Conservation (phyloP, 2,329 filamentous ascomycete species). For the Neonectria coccinea region DNA sequence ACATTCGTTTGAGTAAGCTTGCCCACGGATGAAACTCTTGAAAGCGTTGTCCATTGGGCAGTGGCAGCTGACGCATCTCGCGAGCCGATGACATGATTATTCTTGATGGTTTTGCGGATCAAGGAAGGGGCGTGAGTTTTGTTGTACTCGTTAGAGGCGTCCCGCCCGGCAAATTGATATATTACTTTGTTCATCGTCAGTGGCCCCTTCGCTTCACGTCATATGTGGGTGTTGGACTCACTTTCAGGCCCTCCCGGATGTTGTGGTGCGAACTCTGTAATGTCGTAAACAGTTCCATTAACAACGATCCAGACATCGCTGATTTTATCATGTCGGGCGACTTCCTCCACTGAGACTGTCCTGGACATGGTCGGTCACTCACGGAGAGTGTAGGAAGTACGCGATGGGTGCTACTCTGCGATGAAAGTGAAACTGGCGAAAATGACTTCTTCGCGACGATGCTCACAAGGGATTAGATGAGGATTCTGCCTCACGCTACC, state of each 20-base stretch:
- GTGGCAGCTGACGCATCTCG: too few relatives aligned
- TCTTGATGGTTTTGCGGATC: conserved; percentile 34
- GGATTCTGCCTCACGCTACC: neutral
- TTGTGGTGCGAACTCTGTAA: conserved; percentile 39
- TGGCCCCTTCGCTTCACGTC: too few relatives aligned
- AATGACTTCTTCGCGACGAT: neutral
- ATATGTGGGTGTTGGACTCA: neutral
- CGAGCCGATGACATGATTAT: too few relatives aligned
- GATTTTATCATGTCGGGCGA: conserved; percentile 59
- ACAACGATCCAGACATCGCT: conserved; percentile 74
- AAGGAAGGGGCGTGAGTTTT: conserved; percentile 38
- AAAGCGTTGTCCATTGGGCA: neutral
- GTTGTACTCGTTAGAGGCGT: conserved; percentile 43
- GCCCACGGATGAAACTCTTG: neutral
- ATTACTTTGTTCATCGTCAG: conserved; percentile 35
- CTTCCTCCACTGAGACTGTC: conserved; percentile 55
- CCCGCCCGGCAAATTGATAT: conserved; percentile 40
- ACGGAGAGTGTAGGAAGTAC: too few relatives aligned
- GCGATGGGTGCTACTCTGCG: neutral
- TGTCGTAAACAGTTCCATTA: conserved; percentile 74
- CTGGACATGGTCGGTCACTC: conserved; percentile 11
- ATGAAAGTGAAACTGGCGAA: neutral
- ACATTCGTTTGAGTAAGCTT: too few relatives aligned
- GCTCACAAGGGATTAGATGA: neutral
- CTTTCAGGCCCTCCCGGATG: conserved; percentile 41